These are phyloP conservation scores for Sutorius australiensis DNA, from an alignment of 768 basidiomycete genomes.

Conservation along the genomic window DNA sequence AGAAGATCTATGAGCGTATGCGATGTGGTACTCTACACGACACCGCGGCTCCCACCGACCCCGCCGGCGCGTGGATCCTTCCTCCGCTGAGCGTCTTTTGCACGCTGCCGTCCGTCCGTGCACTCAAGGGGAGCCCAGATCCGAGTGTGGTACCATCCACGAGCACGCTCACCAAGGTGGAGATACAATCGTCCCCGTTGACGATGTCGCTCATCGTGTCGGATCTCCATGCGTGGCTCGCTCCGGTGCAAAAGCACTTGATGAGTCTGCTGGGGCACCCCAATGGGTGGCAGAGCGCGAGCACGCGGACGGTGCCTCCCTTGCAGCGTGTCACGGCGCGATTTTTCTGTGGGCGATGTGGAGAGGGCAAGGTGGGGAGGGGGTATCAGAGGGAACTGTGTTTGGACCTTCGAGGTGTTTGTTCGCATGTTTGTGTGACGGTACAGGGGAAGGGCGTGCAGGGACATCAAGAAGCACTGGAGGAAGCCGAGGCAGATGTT, in stretches of 20 bases:
- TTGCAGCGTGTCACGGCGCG: constrained; percentile 55
- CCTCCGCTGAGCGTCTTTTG: constrained; percentile 50
- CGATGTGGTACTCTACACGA: constrained; percentile 27
- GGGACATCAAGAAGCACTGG: neutral
- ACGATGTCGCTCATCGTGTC: constrained; percentile 37
- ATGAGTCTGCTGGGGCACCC: constrained; percentile 46
- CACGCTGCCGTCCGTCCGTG: constrained; percentile 42
- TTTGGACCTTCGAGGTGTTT: constrained; percentile 56
- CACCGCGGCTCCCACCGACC: neutral
- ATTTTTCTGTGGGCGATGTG: constrained; percentile 56
- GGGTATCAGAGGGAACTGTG: constrained; percentile 40
- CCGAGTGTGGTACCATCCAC: constrained; percentile 2
- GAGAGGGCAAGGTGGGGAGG: constrained; percentile 29
- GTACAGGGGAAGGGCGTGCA: neutral
- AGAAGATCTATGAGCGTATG: constrained; percentile 44
- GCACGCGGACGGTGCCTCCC: constrained; percentile 47
- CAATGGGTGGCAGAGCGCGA: constrained; percentile 47
- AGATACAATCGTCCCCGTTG: constrained; percentile 29
- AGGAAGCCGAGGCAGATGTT: neutral
- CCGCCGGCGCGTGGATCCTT: constrained; percentile 22
- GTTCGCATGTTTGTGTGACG: constrained; percentile 52
- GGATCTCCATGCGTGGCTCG: constrained; percentile 49
- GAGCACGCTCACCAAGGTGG: neutral
- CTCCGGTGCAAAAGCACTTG: constrained; percentile 41
- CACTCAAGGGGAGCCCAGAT: constrained; percentile 28